phyloP scores from a whole-genome alignment of 1,139 yeast species.

The Pneumocystis sp. region DNA sequence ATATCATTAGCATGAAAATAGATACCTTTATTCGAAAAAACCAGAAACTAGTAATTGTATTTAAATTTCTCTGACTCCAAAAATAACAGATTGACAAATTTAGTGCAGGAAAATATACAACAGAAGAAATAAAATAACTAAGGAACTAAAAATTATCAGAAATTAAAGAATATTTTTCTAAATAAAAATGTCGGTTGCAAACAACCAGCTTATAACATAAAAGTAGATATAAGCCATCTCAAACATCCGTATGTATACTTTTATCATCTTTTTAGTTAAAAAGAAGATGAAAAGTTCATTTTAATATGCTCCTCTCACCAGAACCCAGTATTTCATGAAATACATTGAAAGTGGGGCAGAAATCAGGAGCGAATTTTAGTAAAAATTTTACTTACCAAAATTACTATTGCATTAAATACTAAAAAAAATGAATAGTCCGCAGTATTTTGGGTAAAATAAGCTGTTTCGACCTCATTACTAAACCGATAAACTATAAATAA shows the following conservation, averaged over 20 bases:
- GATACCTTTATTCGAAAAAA: background rate
- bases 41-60: background rate
- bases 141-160: background rate
- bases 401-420: conserved; percentile 19
- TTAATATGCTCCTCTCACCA: background rate
- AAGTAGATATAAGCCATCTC: background rate
- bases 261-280: background rate
- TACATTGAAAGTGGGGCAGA: background rate
- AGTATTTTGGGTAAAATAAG: conserved; percentile 19
- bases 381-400: conserved; percentile 20
- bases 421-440: conserved; percentile 24
- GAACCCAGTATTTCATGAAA: background rate
- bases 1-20: background rate
- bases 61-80: background rate
- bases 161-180: background rate
- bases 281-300: background rate
- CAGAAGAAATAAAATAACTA: background rate
- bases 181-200: background rate
- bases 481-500: conserved; percentile 21
- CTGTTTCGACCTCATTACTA: conserved; percentile 22
- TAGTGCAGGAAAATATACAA: background rate
- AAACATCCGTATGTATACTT: background rate
- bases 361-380: background rate
- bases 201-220: background rate
- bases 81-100: background rate